Conservation (phyloP, 768 basidiomycete genomes). For the Heimioporus sp. region DNA sequence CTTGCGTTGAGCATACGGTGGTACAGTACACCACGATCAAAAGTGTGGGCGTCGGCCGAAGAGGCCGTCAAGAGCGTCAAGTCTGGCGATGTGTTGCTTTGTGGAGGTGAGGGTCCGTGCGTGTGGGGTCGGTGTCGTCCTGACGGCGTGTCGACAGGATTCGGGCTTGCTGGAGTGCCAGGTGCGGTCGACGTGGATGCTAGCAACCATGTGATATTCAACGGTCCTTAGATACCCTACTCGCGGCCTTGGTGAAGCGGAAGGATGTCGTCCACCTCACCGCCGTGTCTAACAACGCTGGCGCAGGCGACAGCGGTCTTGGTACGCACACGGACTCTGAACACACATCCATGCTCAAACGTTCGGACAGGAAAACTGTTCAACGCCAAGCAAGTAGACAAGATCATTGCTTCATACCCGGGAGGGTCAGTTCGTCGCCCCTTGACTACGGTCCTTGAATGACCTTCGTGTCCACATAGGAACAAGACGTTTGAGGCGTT, state of each 20-base stretch:
- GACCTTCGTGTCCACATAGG: conserved; percentile 36
- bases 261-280: conserved; percentile 73
- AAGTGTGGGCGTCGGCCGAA: conserved; percentile 81
- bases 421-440: conserved; percentile 55
- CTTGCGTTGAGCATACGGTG: conserved; percentile 13
- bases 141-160: conserved; percentile 48
- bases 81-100: conserved; percentile 74
- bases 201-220: neutral
- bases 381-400: conserved; percentile 71
- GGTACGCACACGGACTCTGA: conserved; percentile 38
- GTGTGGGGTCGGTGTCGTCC: neutral
- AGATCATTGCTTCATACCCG: conserved; percentile 87
- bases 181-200: conserved; percentile 39
- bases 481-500: conserved; percentile 84
- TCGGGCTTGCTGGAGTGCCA: conserved; percentile 87
- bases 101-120: conserved; percentile 60
- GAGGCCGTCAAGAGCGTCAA: conserved; percentile 83
- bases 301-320: conserved; percentile 65
- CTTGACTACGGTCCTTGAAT: neutral
- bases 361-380: conserved; percentile 61
- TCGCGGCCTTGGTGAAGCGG: conserved; percentile 71
- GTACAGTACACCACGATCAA: conserved; percentile 39
- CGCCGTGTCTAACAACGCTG: conserved; percentile 89
- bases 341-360: neutral
- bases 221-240: conserved; percentile 64